Percentiles rank a stretch among this genome's conserved stretches.
Evolutionary conservation across 805 yeast species (phyloP).

Genomic region (Limtongozyma cylindracea): DNA sequence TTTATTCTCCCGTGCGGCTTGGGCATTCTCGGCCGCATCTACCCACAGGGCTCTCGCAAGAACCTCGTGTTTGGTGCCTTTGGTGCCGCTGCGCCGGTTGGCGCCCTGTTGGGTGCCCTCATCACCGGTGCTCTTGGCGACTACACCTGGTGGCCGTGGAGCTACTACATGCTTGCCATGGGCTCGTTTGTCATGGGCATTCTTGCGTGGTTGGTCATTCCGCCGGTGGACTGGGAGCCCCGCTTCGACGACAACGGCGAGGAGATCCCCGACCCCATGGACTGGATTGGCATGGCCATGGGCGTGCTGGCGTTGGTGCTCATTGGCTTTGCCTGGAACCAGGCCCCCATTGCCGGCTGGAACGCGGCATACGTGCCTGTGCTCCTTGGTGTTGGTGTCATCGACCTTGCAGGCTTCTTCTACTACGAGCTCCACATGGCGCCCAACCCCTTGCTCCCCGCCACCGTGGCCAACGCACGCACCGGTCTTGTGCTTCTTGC

Average conservation of each 20-base stretch:
- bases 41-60: constrained; percentile 16
- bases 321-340: constrained; percentile 49
- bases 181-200: constrained; percentile 8
- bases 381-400: constrained; percentile 25
- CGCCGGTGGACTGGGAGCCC: constrained; percentile 5
- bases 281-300: constrained; percentile 22
- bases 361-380: constrained; percentile 25
- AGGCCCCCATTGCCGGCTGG: constrained; percentile 60
- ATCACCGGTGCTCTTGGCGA: constrained; percentile 22
- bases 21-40: constrained; percentile 23
- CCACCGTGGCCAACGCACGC: constrained; percentile 15
- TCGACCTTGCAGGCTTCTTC: constrained; percentile 14
- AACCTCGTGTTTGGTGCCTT: constrained; percentile 25
- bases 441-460: constrained; percentile 27
- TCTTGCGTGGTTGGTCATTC: constrained; percentile 12
- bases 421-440: constrained; percentile 19
- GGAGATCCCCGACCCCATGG: too few relatives aligned
- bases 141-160: constrained; percentile 34
- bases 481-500: constrained; percentile 21
- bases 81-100: constrained; percentile 39
- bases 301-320: constrained; percentile 38
- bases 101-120: constrained; percentile 27
- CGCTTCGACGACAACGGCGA: constrained; percentile 4
- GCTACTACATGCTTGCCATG: constrained; percentile 21
- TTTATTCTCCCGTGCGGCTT: constrained; percentile 31